phyloP scores from a whole-genome alignment of 176 grass and related monocot species.

The Aegilops tauschii region DNA sequence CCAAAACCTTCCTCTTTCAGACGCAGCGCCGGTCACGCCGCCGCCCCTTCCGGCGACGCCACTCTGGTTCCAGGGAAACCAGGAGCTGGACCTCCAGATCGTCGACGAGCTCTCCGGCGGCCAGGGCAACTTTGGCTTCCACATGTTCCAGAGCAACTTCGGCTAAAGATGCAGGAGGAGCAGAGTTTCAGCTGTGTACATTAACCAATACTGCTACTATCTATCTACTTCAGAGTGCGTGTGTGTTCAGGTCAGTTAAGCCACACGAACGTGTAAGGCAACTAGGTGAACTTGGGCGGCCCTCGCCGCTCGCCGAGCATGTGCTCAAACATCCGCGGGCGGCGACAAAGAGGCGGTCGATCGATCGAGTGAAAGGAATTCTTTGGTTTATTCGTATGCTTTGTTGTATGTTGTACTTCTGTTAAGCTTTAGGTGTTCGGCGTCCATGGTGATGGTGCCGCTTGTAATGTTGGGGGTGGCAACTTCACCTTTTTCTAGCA shows the following conservation, averaged over 20 bases:
- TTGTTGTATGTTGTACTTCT: not conserved
- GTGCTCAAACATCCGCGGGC: slow-evolving; percentile 24
- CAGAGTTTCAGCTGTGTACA: slow-evolving; percentile 19
- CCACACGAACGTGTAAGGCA: not conserved
- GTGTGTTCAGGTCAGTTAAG: slow-evolving; percentile 15
- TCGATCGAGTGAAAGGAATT: slow-evolving; percentile 26
- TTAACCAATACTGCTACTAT: not conserved
- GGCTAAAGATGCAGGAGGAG: not conserved
- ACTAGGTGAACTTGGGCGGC: slow-evolving; percentile 42
- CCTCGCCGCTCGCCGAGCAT: slow-evolving; percentile 30
- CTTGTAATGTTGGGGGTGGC: slow-evolving; percentile 9
- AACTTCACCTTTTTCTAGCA: not conserved
- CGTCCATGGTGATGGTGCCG: not conserved
- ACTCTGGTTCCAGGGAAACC: slow-evolving; percentile 27
- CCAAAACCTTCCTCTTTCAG: not conserved
- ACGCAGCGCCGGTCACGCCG: slow-evolving; percentile 12
- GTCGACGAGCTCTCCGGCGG: not conserved
- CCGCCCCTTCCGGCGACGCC: not conserved
- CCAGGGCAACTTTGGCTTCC: not conserved
- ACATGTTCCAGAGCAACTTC: not conserved
- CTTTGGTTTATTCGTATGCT: slow-evolving; percentile 58
- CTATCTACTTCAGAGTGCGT: not conserved
- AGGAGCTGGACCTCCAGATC: slow-evolving; percentile 22
- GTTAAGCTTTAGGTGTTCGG: no score
- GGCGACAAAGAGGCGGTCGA: slow-evolving; percentile 36